Evolutionary conservation across 192 early-diverging fungal species (phyloP), one percentile per base, ranked within the genome.

Genomic region (Oehlia diaphana): DNA sequence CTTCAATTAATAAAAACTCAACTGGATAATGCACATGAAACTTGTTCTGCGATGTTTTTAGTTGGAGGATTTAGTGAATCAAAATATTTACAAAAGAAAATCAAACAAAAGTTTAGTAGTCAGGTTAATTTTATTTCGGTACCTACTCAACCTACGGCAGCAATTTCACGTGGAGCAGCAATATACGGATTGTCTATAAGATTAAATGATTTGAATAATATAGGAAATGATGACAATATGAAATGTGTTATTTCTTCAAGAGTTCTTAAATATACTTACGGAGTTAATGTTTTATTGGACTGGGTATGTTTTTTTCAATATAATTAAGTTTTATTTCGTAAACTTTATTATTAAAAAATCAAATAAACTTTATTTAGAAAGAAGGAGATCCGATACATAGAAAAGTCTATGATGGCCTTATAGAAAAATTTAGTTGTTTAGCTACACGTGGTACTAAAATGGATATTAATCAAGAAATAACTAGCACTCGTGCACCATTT

Each of bases 41-140:
- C 79, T 19, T 78, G 87, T n/a, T 84, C 86, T 47, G 87, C 89
- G 19, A 84, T 90, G 49, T 86, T 90, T 39, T 64, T 90, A 50
- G 87, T 88, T 21, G 89, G 89, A 78, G 89, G 89, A 0, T 90
- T 90, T 80, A 86, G 89, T 19, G 83, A 84, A 1, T 88, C 87
- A 9, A 85, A 90, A 84, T 31, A 31, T 31, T 31, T 31, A 31
- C 31, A 31, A 31, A 31, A 84, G 44, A 84, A 86, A 31, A 84
- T 88, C 16, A 83, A 86, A 44, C 72, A 88, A 67, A 83, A 86
- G 61, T 88, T 88, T 80, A 73, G 80, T 14, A 47, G 75, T 44
- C 81, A 80, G 7, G 82, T 37, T 4, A 82, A 81, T 6, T 21
- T 85, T 16, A 80, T 90, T 26, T 87, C 86, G 6, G 85, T 87